Conservation (phyloP, 495 filamentous ascomycete genomes). For the Neurospora sp. region DNA sequence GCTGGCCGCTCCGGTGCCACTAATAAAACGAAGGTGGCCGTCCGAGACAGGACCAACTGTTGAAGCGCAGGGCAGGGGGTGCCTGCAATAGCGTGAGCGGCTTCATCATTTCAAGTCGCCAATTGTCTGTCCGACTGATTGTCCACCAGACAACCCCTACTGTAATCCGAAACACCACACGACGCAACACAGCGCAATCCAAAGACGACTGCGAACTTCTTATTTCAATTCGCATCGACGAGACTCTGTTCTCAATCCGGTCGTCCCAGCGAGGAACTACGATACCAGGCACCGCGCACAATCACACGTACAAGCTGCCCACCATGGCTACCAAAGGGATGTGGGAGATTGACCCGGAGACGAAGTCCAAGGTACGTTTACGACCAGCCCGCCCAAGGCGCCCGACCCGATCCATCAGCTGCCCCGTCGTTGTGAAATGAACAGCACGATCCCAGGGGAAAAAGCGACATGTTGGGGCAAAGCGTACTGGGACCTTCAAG, state of each 20-base stretch:
- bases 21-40: not conserved
- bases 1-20: not conserved
- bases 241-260: not conserved
- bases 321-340: constrained; percentile 48
- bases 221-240: not conserved
- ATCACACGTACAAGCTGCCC: constrained; percentile 1
- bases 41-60: not conserved
- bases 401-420: not conserved
- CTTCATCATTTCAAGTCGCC: not conserved
- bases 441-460: not conserved
- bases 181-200: not conserved
- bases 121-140: not conserved
- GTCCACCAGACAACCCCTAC: not conserved
- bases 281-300: not conserved
- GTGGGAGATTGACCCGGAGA: constrained; percentile 98
- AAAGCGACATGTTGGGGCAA: not conserved
- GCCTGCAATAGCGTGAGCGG: not conserved
- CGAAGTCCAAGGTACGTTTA: constrained; percentile 72
- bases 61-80: not conserved
- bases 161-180: not conserved
- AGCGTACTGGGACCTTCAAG: not conserved
- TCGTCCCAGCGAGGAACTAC: not conserved
- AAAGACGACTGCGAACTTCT: not conserved
- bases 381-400: not conserved
- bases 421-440: not conserved